Evolutionary conservation across 139 green algal genomes (phyloP).

Genomic region (Edaphochlamys debaryana): DNA sequence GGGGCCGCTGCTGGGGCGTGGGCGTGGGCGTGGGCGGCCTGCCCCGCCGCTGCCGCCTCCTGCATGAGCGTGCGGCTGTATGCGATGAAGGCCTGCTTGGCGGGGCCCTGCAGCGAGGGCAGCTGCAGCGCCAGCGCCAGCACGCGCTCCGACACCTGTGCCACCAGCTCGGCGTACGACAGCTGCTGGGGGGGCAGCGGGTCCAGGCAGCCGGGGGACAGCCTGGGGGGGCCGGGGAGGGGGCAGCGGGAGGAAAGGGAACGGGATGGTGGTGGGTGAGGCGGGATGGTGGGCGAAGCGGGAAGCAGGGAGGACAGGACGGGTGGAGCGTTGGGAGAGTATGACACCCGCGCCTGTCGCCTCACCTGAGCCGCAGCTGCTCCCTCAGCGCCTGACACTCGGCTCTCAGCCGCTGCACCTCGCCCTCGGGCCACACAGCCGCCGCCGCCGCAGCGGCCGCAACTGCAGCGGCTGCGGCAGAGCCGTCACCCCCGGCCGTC

Average conservation of each 20-base stretch:
- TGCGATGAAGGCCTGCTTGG: conserved; percentile 27
- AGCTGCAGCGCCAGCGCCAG: conserved; percentile 33
- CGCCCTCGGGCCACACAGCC: neutral
- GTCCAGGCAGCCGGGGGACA: conserved; percentile 2
- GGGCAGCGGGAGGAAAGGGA: no score
- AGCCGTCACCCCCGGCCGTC: neutral
- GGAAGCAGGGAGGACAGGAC: no score
- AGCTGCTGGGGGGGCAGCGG: conserved; percentile 27
- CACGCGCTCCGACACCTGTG: conserved; percentile 31
- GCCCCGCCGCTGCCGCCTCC: neutral
- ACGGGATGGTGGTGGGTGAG: no score
- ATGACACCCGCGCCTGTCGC: no score
- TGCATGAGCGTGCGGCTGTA: conserved; percentile 27
- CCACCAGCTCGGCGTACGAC: conserved; percentile 13
- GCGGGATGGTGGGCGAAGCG: no score
- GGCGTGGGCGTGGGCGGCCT: no score
- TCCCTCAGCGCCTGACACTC: conserved; percentile 27
- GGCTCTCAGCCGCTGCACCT: conserved; percentile 5
- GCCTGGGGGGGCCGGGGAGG: neutral
- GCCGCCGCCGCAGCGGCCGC: neutral
- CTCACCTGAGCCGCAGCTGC: conserved; percentile 33
- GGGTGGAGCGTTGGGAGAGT: no score
- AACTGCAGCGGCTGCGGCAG: neutral
- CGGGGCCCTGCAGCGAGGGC: conserved; percentile 25
- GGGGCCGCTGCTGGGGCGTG: no score